These are phyloP conservation scores for Fusarium illudens DNA, from an alignment of 2,329 filamentous ascomycete genomes.

Conservation along the genomic window DNA sequence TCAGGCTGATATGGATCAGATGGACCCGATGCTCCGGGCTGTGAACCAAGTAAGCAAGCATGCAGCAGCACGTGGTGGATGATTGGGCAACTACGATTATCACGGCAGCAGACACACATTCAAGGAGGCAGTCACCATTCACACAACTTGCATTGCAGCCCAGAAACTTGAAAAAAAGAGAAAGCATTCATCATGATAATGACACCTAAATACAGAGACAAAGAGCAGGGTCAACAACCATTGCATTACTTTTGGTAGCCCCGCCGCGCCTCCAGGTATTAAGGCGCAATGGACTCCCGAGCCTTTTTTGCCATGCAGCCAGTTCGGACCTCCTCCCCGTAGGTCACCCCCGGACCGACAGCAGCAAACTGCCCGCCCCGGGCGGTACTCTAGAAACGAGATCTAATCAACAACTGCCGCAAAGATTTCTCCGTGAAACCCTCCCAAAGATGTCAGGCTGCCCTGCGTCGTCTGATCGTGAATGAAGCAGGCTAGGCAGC, in stretches of 20 bases:
- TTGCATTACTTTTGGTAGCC: slow-evolving; percentile 57
- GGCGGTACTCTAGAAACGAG: slow-evolving; percentile 50
- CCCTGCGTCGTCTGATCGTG: slow-evolving; percentile 35
- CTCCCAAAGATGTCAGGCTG: slow-evolving; percentile 44
- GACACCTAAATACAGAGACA: slow-evolving; percentile 50
- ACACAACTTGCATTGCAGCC: not conserved
- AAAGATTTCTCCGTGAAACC: slow-evolving; percentile 46
- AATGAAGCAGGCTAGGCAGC: slow-evolving; percentile 30
- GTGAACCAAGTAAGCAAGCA: not conserved
- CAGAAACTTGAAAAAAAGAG: slow-evolving; percentile 33
- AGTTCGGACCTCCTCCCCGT: slow-evolving; percentile 44
- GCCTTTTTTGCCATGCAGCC: slow-evolving; percentile 49
- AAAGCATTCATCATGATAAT: slow-evolving; percentile 47
- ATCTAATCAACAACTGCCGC: slow-evolving; percentile 53
- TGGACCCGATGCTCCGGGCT: not conserved
- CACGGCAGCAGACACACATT: not conserved
- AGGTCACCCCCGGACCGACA: slow-evolving; percentile 43
- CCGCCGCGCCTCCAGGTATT: slow-evolving; percentile 49
- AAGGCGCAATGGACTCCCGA: slow-evolving; percentile 51
- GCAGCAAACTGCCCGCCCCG: slow-evolving; percentile 37
- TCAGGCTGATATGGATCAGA: not conserved
- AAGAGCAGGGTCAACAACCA: slow-evolving; percentile 47
- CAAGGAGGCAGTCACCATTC: not conserved
- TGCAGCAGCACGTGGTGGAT: not conserved
- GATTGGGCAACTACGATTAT: not conserved